Conservation (phyloP, 345 rosid genomes). For the Sisymbrium altissimum region DNA sequence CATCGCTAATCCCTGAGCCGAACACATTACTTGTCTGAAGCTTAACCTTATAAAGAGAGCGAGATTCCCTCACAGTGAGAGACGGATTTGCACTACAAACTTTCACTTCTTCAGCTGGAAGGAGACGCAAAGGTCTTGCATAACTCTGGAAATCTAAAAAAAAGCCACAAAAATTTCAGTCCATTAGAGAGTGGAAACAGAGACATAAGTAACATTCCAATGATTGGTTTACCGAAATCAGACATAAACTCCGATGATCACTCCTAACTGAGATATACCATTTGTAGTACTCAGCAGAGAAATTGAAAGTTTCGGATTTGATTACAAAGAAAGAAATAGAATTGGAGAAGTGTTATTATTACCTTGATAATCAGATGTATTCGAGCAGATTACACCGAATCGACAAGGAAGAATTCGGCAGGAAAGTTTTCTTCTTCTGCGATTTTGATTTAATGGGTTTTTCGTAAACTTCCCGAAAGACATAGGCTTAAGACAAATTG, state of each 20-base stretch:
- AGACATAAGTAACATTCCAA: background rate
- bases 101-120: conserved; percentile 53
- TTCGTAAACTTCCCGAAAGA: conserved; percentile 22
- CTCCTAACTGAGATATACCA: background rate
- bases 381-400: conserved; percentile 29
- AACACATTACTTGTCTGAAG: conserved; percentile 62
- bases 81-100: conserved; percentile 31
- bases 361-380: conserved; percentile 52
- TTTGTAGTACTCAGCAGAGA: background rate
- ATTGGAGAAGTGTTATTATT: background rate
- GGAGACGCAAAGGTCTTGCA: conserved; percentile 63
- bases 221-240: too few relatives aligned
- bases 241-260: background rate
- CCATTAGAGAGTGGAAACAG: background rate
- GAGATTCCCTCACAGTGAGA: conserved; percentile 28
- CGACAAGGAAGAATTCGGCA: conserved; percentile 22
- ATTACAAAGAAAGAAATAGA: background rate
- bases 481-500: conserved; percentile 13
- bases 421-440: conserved; percentile 16
- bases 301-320: background rate
- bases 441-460: conserved; percentile 19
- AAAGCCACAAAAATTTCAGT: conserved; percentile 9
- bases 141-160: conserved; percentile 74
- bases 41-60: conserved; percentile 55
- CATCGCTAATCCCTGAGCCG: conserved; percentile 62